These are phyloP conservation scores for Wickerhamomyces canadensis DNA, from an alignment of 805 yeast genomes.

Conservation along the genomic window DNA sequence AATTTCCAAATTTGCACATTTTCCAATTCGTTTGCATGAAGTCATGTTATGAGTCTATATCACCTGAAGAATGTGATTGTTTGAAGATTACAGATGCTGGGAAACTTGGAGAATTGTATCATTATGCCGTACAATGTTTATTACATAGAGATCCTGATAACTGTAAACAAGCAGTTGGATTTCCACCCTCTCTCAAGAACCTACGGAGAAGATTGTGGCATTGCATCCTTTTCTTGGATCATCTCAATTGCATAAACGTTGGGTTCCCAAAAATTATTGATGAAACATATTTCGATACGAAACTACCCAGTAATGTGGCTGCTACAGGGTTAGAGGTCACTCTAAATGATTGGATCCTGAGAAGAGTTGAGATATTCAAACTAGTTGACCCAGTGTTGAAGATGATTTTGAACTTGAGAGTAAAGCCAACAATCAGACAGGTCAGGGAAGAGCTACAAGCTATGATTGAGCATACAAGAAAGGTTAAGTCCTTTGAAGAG, in stretches of 20 bases:
- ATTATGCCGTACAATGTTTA: background rate
- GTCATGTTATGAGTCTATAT: background rate
- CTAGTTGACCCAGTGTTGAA: background rate
- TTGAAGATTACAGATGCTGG: background rate
- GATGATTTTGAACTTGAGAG: background rate
- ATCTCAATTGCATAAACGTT: background rate
- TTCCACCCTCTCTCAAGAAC: background rate
- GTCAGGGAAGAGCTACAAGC: background rate
- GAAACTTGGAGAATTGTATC: background rate
- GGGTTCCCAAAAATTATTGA: slow-evolving; percentile 1
- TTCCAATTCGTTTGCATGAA: background rate
- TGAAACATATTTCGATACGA: background rate
- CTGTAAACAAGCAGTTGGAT: background rate
- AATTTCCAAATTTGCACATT: background rate
- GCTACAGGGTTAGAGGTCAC: background rate
- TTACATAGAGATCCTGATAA: background rate
- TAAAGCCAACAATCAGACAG: background rate
- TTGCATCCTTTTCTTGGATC: background rate
- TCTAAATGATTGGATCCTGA: background rate
- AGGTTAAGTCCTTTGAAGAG: background rate
- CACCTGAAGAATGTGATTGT: background rate
- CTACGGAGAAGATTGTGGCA: background rate
- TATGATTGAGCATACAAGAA: background rate
- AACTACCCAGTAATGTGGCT: background rate
- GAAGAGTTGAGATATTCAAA: background rate